Conservation (phyloP, 306 rosid genomes). For the Prinsepia uniflora region DNA sequence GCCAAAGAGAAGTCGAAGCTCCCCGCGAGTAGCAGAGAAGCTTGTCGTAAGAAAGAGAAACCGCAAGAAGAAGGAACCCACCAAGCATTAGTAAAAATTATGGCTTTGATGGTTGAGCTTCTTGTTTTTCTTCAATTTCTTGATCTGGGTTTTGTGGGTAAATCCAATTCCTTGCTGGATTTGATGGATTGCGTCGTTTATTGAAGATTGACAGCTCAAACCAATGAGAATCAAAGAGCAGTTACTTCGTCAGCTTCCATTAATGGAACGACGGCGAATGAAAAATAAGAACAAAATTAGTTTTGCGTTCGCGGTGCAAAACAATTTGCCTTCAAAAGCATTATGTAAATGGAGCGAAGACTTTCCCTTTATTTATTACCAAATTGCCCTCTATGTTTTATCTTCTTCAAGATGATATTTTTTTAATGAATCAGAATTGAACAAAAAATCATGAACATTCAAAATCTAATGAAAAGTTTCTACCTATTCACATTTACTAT, state of each 20-base stretch:
- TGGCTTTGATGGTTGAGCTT: slow-evolving; percentile 26
- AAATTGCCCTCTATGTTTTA: too few species aligned
- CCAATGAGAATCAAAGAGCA: slow-evolving; percentile 65
- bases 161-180: slow-evolving; percentile 30
- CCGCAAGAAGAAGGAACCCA: too few species aligned
- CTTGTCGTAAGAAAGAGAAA: too few species aligned
- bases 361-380: neutral
- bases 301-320: neutral
- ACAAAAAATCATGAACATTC: neutral
- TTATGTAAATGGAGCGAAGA: neutral
- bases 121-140: slow-evolving; percentile 18
- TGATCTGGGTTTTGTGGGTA: slow-evolving; percentile 30
- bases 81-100: slow-evolving; percentile 28
- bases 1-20: too few species aligned
- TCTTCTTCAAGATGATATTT: too few species aligned
- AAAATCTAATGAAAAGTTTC: neutral
- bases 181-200: slow-evolving; percentile 17
- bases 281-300: neutral
- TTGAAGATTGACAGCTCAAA: slow-evolving; percentile 40
- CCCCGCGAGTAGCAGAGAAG: too few species aligned
- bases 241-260: slow-evolving; percentile 65
- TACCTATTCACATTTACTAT: slow-evolving; percentile 20
- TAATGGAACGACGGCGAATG: slow-evolving; percentile 20
- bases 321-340: neutral
- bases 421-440: neutral